Percentiles rank a stretch among this genome's conserved stretches.
Conservation (phyloP, 2,329 filamentous ascomycete species). For the Neophaeococcomyces mojaviensis region DNA sequence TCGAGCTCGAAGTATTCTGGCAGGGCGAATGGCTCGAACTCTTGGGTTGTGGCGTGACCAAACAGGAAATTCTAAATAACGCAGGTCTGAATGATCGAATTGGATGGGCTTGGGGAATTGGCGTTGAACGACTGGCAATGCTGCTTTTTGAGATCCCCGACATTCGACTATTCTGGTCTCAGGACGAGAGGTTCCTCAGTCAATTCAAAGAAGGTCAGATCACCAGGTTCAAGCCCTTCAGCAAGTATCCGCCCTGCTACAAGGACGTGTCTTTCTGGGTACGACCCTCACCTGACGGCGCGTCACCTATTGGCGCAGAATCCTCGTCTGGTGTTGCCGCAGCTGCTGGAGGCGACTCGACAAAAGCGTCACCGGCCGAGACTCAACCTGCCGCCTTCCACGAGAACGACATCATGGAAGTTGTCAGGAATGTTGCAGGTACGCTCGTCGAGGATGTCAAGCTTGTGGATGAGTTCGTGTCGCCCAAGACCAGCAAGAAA, state of each 20-base stretch:
- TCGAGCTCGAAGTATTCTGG: conserved; percentile 95
- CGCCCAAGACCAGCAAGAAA: conserved; percentile 73
- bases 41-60: conserved; percentile 82
- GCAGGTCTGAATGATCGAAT: conserved; percentile 67
- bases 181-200: conserved; percentile 71
- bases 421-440: conserved; percentile 74
- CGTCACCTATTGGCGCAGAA: conserved; percentile 37
- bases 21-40: conserved; percentile 93
- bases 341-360: conserved; percentile 29
- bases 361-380: conserved; percentile 31
- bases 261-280: conserved; percentile 97
- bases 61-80: conserved; percentile 71
- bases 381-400: conserved; percentile 53
- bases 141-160: conserved; percentile 92
- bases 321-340: conserved; percentile 24
- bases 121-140: conserved; percentile 94
- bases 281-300: conserved; percentile 29
- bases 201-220: conserved; percentile 61
- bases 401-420: conserved; percentile 96
- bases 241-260: conserved; percentile 79
- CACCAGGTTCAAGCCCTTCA: conserved; percentile 73
- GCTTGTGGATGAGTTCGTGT: conserved; percentile 76
- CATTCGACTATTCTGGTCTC: conserved; percentile 93
- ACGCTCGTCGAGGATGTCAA: conserved; percentile 81
- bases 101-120: conserved; percentile 93